phyloP scores from a whole-genome alignment of 1,284 basidiomycete genomes.

The Leccinum pachyderme region DNA sequence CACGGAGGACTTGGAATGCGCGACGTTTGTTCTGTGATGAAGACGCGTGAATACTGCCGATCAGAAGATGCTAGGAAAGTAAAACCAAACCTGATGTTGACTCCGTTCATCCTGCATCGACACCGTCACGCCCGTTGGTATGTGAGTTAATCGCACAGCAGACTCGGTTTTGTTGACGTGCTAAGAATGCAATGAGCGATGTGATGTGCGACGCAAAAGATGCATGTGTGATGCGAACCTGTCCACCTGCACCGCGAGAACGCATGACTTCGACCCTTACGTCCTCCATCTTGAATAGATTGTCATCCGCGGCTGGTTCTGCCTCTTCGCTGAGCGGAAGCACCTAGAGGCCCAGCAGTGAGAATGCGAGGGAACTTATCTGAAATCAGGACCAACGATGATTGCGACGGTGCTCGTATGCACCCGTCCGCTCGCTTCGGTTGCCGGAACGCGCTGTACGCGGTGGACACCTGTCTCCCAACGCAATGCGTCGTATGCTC shows the following conservation, averaged over 20 bases:
- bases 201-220: neutral
- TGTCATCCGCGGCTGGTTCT: constrained; percentile 46
- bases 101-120: constrained; percentile 98
- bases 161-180: constrained; percentile 99
- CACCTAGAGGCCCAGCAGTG: constrained; percentile 49
- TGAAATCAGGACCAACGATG: constrained; percentile 55
- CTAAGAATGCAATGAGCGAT: constrained; percentile 39
- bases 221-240: constrained; percentile 52
- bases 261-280: constrained; percentile 93
- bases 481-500: constrained; percentile 76
- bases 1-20: constrained; percentile 84
- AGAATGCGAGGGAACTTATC: neutral
- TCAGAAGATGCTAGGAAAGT: neutral
- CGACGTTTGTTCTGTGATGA: constrained; percentile 76
- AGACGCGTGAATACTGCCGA: neutral
- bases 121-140: constrained; percentile 92
- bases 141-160: constrained; percentile 93
- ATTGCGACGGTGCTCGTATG: constrained; percentile 93
- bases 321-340: constrained; percentile 73
- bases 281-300: constrained; percentile 80
- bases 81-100: constrained; percentile 76
- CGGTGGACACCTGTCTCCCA: constrained; percentile 97
- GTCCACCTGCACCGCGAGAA: constrained; percentile 93
- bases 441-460: constrained; percentile 91
- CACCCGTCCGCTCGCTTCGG: constrained; percentile 82